Evolutionary conservation across 2,329 filamentous ascomycete species (phyloP).

Genomic region (Lasiodiplodia gonubiensis): DNA sequence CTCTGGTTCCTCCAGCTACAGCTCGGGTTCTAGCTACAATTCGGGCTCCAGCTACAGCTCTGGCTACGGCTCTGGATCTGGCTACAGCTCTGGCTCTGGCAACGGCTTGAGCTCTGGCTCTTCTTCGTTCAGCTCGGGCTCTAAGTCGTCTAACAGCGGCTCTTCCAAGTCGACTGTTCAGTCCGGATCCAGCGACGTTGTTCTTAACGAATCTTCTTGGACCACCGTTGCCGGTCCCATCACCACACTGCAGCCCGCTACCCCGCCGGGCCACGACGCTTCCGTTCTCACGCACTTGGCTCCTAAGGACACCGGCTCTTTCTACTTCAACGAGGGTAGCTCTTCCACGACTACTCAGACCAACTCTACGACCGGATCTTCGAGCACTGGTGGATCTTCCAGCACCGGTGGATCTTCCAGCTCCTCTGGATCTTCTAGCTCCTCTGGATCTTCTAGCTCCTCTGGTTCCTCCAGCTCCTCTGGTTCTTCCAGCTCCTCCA

Average conservation of each 20-base stretch:
- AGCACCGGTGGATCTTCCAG: background rate
- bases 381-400: background rate
- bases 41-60: background rate
- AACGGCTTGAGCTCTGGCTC: background rate
- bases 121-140: background rate
- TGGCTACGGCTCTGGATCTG: background rate
- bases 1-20: background rate
- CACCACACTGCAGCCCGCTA: background rate
- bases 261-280: background rate
- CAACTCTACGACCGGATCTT: background rate
- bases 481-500: background rate
- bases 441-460: background rate
- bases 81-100: background rate
- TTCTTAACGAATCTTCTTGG: conserved; percentile 4
- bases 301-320: background rate
- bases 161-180: background rate
- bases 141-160: background rate
- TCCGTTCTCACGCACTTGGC: conserved; percentile 7
- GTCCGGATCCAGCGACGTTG: background rate
- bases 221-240: conserved; percentile 3
- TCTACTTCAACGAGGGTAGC: conserved; percentile 9
- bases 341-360: background rate
- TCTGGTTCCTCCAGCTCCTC: background rate
- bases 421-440: background rate
- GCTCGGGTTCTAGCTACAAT: background rate